These are phyloP conservation scores for Penicillium silybi DNA, from an alignment of 495 filamentous ascomycete genomes.

Conservation along the genomic window DNA sequence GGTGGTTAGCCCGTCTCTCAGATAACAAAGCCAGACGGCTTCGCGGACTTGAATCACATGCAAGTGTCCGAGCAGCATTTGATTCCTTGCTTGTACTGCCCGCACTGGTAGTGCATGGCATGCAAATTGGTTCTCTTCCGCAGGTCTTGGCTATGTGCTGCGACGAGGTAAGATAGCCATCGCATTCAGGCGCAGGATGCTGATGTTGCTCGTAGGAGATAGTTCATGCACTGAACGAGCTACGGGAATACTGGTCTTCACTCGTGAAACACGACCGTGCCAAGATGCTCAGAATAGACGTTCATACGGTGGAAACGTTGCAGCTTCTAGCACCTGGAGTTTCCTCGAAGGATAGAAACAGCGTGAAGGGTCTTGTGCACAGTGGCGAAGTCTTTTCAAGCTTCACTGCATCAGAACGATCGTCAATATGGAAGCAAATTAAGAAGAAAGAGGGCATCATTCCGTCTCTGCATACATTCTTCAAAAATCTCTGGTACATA, in stretches of 20 bases:
- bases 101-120: constrained; percentile 5
- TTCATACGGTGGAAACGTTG: constrained; percentile 12
- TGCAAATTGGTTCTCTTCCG: constrained; percentile 10
- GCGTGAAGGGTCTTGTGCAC: constrained; percentile 1
- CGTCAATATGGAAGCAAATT: constrained; percentile 20
- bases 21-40: constrained; percentile 15
- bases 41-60: constrained; percentile 1
- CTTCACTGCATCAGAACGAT: constrained; percentile 21
- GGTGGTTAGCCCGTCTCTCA: constrained; percentile 19
- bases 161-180: constrained; percentile 13
- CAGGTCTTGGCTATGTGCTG: constrained; percentile 15
- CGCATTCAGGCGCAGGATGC: neutral
- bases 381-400: constrained; percentile 23
- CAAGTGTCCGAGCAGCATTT: constrained; percentile 10
- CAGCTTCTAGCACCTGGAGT: constrained; percentile 12
- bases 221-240: constrained; percentile 10
- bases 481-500: constrained; percentile 30
- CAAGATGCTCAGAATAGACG: constrained; percentile 11
- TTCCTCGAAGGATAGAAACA: constrained; percentile 6
- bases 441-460: constrained; percentile 16
- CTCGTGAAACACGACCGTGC: constrained; percentile 5
- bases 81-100: constrained; percentile 7
- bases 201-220: constrained; percentile 14
- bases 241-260: constrained; percentile 15
- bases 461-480: constrained; percentile 32